Evolutionary conservation across 1,284 basidiomycete species (phyloP).

Genomic region (Leccinum solheimii): DNA sequence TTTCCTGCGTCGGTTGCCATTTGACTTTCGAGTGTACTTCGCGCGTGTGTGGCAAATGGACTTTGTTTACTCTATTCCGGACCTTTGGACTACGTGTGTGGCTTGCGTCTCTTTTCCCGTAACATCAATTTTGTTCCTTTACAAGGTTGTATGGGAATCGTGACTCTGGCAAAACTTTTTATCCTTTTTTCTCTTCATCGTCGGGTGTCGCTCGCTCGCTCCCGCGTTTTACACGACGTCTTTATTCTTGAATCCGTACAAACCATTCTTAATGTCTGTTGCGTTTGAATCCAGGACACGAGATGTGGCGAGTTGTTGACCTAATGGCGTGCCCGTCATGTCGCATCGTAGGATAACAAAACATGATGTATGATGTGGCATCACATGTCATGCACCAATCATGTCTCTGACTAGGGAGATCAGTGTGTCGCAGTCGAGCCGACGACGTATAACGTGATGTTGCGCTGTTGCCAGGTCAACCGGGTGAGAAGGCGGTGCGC

Average conservation of each 20-base stretch:
- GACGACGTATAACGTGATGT: background rate
- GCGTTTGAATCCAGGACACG: background rate
- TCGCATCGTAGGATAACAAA: background rate
- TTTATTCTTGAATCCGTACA: background rate
- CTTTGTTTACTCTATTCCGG: constrained; percentile 4
- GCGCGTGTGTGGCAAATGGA: constrained; percentile 13
- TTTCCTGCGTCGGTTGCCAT: constrained; percentile 2
- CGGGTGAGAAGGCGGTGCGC: background rate
- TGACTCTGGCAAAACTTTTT: background rate
- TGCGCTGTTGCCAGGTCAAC: background rate
- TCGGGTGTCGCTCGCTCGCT: background rate
- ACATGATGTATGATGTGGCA: background rate
- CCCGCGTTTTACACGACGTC: background rate
- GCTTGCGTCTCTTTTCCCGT: background rate
- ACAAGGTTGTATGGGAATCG: background rate
- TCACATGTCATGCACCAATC: background rate
- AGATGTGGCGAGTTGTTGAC: background rate
- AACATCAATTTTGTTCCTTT: background rate
- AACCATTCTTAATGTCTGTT: background rate
- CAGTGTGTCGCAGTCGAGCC: background rate
- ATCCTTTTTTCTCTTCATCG: background rate
- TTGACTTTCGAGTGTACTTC: constrained; percentile 20
- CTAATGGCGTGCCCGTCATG: too few species aligned
- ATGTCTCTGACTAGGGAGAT: background rate
- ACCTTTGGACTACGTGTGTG: background rate